A percentile compares a stretch with the other conserved stretches of the same genome.
These are phyloP conservation scores for Boletus rufocinnamomeus DNA, from an alignment of 768 basidiomycete species.

Conservation along the genomic window DNA sequence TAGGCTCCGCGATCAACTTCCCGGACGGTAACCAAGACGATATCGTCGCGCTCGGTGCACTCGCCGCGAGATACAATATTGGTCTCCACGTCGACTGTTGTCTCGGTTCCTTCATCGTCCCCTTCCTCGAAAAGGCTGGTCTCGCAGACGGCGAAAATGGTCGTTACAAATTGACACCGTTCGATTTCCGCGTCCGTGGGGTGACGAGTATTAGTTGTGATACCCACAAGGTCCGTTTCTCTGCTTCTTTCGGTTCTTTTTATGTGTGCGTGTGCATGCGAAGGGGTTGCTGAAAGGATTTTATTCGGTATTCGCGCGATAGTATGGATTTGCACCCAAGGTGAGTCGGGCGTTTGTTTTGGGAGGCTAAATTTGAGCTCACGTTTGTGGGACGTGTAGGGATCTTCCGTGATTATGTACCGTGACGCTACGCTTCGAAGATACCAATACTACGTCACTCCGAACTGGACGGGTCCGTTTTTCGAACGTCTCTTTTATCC, in stretches of 20 bases:
- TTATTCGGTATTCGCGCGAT: not conserved
- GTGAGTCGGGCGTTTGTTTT: conserved; percentile 37
- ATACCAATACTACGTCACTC: conserved; percentile 85
- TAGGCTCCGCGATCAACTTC: conserved; percentile 85
- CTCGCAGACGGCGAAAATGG: conserved; percentile 60
- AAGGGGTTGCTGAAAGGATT: conserved; percentile 3
- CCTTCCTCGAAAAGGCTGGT: conserved; percentile 83
- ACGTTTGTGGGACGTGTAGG: conserved; percentile 45
- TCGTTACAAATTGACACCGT: conserved; percentile 59
- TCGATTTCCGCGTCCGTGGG: conserved; percentile 89
- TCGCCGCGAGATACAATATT: conserved; percentile 74
- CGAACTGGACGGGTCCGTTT: conserved; percentile 70
- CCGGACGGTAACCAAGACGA: conserved; percentile 87
- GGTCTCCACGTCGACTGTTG: conserved; percentile 96
- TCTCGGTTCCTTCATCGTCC: conserved; percentile 90
- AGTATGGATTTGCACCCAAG: conserved; percentile 97
- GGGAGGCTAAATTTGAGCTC: not conserved
- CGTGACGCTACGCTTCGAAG: conserved; percentile 70
- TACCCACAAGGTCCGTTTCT: conserved; percentile 74
- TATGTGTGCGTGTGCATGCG: not conserved
- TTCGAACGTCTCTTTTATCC: not conserved
- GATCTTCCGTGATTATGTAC: conserved; percentile 95
- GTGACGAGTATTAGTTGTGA: conserved; percentile 97
- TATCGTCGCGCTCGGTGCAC: conserved; percentile 71
- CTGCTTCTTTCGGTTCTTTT: not conserved